Conservation (phyloP, 306 rosid genomes). For the Cicer bijugum region DNA sequence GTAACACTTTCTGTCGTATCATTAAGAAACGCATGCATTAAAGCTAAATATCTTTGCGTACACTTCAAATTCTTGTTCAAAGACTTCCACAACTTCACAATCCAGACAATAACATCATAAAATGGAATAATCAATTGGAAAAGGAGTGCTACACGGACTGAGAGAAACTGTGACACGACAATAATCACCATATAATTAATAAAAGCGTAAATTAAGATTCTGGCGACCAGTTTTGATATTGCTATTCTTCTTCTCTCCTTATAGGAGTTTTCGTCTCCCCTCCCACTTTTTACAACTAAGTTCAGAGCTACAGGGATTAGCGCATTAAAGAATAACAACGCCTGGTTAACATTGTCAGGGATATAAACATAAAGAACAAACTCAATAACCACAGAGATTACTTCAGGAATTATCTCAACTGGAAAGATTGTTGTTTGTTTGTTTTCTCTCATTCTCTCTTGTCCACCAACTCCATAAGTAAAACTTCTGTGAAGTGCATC, state of each 20-base stretch:
- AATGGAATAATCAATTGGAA: neutral
- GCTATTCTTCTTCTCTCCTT: neutral
- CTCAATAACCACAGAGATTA: neutral
- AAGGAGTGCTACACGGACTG: neutral
- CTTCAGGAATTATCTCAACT: neutral
- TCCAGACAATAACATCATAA: neutral
- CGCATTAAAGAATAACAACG: neutral
- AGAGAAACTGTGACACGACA: neutral
- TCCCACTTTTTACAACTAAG: neutral
- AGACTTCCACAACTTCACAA: neutral
- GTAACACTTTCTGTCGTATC: neutral
- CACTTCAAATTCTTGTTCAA: conserved; percentile 3
- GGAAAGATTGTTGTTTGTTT: neutral
- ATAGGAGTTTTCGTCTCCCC: neutral
- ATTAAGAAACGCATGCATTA: neutral
- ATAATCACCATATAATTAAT: neutral
- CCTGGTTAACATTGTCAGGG: too few species aligned
- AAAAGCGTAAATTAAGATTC: neutral
- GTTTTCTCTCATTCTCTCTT: neutral
- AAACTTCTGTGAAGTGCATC: conserved; percentile 17
- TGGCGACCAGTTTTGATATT: neutral
- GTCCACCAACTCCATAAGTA: conserved; percentile 28
- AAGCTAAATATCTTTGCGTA: neutral
- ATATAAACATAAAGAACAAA: too few species aligned
- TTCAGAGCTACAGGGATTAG: neutral